A percentile compares a stretch with the other conserved stretches of the same genome.
Evolutionary conservation across 2,329 filamentous ascomycete genomes (phyloP).

Genomic region (Lachnellula cervina): DNA sequence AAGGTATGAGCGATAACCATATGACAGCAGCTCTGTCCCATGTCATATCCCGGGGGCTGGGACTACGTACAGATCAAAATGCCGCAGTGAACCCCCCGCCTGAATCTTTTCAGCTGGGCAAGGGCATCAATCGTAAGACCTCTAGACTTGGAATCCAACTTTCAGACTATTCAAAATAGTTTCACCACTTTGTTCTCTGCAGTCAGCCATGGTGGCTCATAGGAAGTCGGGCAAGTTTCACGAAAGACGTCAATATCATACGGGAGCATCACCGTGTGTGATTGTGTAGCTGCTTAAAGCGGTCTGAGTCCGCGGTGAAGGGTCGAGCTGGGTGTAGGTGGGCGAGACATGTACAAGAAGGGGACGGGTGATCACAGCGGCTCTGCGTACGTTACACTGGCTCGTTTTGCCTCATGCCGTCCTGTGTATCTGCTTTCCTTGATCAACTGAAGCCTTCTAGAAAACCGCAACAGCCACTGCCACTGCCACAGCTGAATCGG

Average conservation of each 20-base stretch:
- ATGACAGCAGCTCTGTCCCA: slow-evolving; percentile 42
- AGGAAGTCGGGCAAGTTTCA: slow-evolving; percentile 65
- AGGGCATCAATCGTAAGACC: slow-evolving; percentile 62
- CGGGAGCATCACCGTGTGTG: no score
- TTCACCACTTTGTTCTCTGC: slow-evolving; percentile 67
- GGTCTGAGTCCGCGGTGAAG: no score
- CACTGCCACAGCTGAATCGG: no score
- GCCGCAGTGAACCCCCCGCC: slow-evolving; percentile 83
- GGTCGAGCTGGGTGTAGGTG: no score
- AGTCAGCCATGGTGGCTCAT: slow-evolving; percentile 76
- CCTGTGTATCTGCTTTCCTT: no score
- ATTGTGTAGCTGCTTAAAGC: no score
- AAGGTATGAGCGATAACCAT: not conserved
- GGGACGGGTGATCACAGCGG: no score
- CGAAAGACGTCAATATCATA: slow-evolving; percentile 53
- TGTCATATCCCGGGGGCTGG: slow-evolving; percentile 45
- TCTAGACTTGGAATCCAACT: slow-evolving; percentile 62
- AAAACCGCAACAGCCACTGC: no score
- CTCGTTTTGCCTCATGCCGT: no score
- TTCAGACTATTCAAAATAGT: slow-evolving; percentile 88
- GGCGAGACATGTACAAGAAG: no score
- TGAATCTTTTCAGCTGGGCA: slow-evolving; percentile 67
- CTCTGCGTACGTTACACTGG: no score
- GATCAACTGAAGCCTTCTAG: no score
- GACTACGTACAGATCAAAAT: slow-evolving; percentile 86